Conservation (phyloP, 257 asterid species). For the Fraxinus cuspidata region DNA sequence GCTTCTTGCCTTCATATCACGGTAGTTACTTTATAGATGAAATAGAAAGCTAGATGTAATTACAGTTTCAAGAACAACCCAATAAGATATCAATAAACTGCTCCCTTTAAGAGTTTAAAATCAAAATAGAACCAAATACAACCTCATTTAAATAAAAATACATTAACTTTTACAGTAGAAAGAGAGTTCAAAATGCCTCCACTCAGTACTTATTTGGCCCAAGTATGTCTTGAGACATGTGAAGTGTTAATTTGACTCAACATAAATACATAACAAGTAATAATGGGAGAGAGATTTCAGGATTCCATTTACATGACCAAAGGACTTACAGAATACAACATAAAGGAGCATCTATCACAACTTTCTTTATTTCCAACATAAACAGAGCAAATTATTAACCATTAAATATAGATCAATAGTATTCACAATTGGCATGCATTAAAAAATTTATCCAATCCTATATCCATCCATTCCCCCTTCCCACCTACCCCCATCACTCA, state of each 20-base stretch:
- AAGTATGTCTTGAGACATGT: not conserved
- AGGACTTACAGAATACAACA: not conserved
- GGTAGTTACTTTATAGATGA: not conserved
- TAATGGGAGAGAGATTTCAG: not conserved
- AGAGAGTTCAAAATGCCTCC: not conserved
- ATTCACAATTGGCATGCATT: not conserved
- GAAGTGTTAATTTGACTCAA: not conserved
- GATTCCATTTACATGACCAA: not conserved
- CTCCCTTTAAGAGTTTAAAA: not conserved
- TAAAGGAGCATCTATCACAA: not conserved
- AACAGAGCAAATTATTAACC: not conserved
- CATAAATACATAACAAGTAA: not conserved
- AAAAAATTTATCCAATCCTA: not conserved
- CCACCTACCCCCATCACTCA: conserved; percentile 4
- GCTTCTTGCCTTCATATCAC: not conserved
- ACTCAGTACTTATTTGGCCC: not conserved
- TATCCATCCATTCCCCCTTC: not conserved
- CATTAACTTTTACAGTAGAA: not conserved
- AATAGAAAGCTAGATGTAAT: not conserved
- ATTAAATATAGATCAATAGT: not conserved
- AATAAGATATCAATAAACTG: not conserved
- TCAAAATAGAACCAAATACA: not conserved
- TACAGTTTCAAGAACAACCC: not conserved
- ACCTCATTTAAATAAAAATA: not conserved
- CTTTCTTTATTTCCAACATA: not conserved